Base-by-base conservation (phyloP, 495 filamentous ascomycete genomes). In the Penicillium alfredii region DNA sequence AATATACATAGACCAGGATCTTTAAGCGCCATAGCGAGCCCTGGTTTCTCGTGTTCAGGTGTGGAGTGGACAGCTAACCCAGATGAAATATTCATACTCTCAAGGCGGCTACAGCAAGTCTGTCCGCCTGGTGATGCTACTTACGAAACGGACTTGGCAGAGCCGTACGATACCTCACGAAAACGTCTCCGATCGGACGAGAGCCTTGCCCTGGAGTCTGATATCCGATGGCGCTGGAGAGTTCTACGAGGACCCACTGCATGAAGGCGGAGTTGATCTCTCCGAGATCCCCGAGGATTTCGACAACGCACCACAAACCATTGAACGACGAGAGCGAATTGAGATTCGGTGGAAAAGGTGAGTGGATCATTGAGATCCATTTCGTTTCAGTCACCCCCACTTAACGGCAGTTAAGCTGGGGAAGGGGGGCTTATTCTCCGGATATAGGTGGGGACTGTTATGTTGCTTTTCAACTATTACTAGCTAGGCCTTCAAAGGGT, bases 281-380 rank as follows among this genome's bases (percentile, higher is more conserved):
- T 42, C 33, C 23, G 33, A 50, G 14, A 50, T 50, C 24, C 30
- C 41, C 5, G 25, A 45, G 29, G 41, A 50, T 50, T 45, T 49
- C 28, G 38, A 45, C 26, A 50, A 50, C 24, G 46, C 37, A 29
- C 26, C 17, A 8, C 40, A 29, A 21, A 49, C 46, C 18, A 37
- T 49, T 32, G 19, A 37, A 36, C 32, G 23, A 34, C 28, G 29
- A 35, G 46, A 49, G 36, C 36, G 36, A 41, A 49, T 49, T 43
- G 25, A 49, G 23, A 30, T 10, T 22, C 20, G 31, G 21, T 49
- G 21, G 35, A 40, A 49, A 29, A 16, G 42, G 30, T 45, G 2
- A 33, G 36, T 31, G 7, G 30, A n/a, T 21, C 17, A 14, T 29
- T 6, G 30, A 34, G 6, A 33, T 33, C 22, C 19, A 15, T n/a